Conservation (phyloP, 495 filamentous ascomycete species). For the Penicillium paradoxum region DNA sequence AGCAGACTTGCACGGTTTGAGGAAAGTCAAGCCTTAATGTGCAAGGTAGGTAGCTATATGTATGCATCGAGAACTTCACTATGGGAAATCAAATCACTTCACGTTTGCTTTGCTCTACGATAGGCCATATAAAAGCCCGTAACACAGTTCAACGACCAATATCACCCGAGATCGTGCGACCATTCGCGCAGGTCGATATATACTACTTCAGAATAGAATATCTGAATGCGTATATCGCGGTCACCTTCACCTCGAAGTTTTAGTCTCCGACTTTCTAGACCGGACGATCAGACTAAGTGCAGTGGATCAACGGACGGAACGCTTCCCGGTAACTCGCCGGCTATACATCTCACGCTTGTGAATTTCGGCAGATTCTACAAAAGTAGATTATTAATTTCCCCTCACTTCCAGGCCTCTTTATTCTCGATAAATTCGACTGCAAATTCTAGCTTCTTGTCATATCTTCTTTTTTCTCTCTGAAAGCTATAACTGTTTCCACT, state of each 20-base stretch:
- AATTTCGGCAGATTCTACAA: constrained; percentile 17
- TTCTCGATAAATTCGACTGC: background rate
- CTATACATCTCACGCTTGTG: constrained; percentile 18
- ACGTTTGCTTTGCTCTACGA: too few species aligned
- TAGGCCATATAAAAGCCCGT: background rate
- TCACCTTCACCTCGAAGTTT: background rate
- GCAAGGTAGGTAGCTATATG: background rate
- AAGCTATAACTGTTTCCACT: background rate
- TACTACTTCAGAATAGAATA: background rate
- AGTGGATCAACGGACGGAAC: constrained; percentile 2
- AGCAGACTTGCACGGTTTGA: background rate
- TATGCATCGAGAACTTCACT: background rate
- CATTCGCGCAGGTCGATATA: background rate
- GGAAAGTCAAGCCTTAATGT: background rate
- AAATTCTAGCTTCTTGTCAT: background rate
- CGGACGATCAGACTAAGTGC: background rate
- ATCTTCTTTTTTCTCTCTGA: background rate
- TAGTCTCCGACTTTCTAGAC: constrained; percentile 9
- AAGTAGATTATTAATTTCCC: constrained; percentile 15
- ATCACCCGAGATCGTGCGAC: background rate
- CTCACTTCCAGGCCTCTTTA: background rate
- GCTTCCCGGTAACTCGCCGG: constrained; percentile 18
- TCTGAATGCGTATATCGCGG: background rate
- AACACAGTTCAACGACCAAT: background rate
- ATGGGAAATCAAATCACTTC: background rate